Conservation (phyloP, 148 eudicot species). For the Spergularia marina region DNA sequence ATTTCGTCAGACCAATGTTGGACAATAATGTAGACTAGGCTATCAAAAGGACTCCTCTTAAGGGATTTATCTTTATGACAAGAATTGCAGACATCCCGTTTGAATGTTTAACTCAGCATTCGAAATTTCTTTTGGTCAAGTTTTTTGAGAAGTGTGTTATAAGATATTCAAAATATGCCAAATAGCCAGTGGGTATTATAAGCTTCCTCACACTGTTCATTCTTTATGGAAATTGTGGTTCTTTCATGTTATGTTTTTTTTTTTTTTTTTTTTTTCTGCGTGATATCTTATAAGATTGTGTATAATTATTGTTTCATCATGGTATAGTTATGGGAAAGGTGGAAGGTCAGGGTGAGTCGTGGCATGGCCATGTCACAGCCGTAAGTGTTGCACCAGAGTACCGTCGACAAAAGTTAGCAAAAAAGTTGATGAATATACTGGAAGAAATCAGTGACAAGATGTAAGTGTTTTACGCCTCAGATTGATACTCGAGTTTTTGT, state of each 20-base stretch:
- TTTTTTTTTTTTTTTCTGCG: not conserved
- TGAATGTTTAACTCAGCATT: not conserved
- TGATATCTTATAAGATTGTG: not conserved
- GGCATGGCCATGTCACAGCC: constrained; percentile 99
- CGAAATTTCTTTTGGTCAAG: not conserved
- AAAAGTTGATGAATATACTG: constrained; percentile 83
- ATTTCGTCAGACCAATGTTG: not conserved
- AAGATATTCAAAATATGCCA: not conserved
- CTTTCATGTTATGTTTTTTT: not conserved
- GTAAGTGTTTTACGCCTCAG: constrained; percentile 36
- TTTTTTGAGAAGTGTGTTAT: not conserved
- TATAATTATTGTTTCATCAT: not conserved
- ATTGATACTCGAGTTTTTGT: not conserved
- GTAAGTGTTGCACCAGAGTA: constrained; percentile 95
- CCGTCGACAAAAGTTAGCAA: constrained; percentile 88
- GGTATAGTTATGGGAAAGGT: constrained; percentile 96
- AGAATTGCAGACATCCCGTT: too few relatives aligned
- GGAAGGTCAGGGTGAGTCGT: constrained; percentile 99
- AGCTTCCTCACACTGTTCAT: not conserved
- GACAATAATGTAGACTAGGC: not conserved
- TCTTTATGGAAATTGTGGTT: not conserved
- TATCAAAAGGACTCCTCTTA: too few relatives aligned
- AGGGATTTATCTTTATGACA: too few relatives aligned
- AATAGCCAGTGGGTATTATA: not conserved
- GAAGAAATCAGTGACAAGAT: constrained; percentile 91